Conservation (phyloP, 257 asterid genomes). For the Oldenlandia corymbosa region DNA sequence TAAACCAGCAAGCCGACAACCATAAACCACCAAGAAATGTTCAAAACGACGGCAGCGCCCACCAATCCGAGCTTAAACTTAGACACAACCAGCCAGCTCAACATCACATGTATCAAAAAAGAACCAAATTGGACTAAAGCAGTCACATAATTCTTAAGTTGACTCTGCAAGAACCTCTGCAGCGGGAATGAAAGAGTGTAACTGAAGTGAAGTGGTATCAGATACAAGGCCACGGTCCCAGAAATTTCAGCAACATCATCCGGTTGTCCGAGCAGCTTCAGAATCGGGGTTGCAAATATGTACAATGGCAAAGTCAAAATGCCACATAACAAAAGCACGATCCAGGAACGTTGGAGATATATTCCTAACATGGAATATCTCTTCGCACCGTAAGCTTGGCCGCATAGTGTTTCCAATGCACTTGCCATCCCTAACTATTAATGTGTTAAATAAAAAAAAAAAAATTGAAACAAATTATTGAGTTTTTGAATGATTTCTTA, state of each 20-base stretch:
- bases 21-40: constrained; percentile 58
- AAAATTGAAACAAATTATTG: too few species aligned
- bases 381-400: constrained; percentile 88
- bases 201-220: constrained; percentile 76
- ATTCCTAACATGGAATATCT: constrained; percentile 71
- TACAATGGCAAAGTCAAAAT: constrained; percentile 45
- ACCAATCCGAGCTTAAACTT: constrained; percentile 46
- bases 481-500: too few species aligned
- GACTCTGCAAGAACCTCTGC: constrained; percentile 82
- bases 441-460: constrained; percentile 29
- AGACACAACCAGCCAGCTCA: constrained; percentile 56
- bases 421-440: constrained; percentile 91
- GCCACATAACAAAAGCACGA: constrained; percentile 45
- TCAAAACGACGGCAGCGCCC: constrained; percentile 49
- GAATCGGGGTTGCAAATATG: constrained; percentile 53
- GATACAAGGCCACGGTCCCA: constrained; percentile 49
- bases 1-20: constrained; percentile 42
- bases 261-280: constrained; percentile 69
- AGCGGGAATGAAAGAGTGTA: constrained; percentile 59
- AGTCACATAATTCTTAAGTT: constrained; percentile 56
- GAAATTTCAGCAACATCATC: constrained; percentile 66
- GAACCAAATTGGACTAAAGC: constrained; percentile 51
- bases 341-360: constrained; percentile 78
- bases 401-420: constrained; percentile 84
- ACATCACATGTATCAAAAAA: constrained; percentile 32